Conservation (phyloP, 371 early-diverging fungal genomes). For the Cokeromyces recurvatus region DNA sequence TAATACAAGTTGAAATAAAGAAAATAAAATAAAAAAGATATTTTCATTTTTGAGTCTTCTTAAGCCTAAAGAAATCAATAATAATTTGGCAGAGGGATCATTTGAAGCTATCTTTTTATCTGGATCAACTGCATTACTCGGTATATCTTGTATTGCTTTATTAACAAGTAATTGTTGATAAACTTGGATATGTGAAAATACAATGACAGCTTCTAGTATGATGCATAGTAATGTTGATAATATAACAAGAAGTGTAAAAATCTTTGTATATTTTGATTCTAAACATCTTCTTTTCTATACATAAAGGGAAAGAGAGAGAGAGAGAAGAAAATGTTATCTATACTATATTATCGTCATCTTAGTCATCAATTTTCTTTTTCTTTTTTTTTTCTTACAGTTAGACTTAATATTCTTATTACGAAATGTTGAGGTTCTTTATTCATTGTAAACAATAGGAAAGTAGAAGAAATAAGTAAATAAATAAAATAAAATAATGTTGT, state of each 20-base stretch:
- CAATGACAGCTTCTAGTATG: constrained; percentile 33
- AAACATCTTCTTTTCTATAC: constrained; percentile 18
- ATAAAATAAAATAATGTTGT: too few species aligned
- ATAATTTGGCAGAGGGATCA: constrained; percentile 14
- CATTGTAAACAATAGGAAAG: too few species aligned
- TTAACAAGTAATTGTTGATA: constrained; percentile 10
- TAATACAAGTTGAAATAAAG: constrained; percentile 40
- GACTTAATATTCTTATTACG: background rate
- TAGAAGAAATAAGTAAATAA: too few species aligned
- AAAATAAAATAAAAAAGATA: constrained; percentile 40
- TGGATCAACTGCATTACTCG: constrained; percentile 8
- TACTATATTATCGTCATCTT: background rate
- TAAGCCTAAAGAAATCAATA: constrained; percentile 16
- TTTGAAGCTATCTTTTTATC: background rate
- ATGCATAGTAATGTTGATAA: constrained; percentile 36
- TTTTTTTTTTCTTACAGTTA: background rate
- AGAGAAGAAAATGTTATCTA: background rate
- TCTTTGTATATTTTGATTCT: constrained; percentile 29
- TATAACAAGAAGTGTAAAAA: constrained; percentile 18
- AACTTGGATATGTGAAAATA: constrained; percentile 24
- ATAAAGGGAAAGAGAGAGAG: background rate
- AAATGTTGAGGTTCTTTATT: background rate
- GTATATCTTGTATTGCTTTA: background rate
- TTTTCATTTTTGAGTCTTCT: constrained; percentile 43
- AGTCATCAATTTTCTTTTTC: background rate